Base-by-base conservation (phyloP, 2,329 filamentous ascomycete species). In the Trichothecium sympodiale region DNA sequence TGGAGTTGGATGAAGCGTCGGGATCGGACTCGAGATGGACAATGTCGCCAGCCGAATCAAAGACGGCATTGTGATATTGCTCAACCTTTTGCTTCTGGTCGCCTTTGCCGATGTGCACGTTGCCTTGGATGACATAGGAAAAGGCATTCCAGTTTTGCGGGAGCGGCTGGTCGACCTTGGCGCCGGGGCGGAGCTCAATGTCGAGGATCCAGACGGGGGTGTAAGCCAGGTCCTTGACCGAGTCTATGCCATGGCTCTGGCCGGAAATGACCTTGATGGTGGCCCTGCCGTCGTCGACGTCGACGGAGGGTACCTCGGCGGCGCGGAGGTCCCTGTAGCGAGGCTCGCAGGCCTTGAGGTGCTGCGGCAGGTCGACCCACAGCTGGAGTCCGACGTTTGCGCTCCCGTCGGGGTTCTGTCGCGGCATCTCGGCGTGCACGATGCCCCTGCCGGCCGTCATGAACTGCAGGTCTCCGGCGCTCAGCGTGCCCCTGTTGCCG, bases 141-240 rank as follows among this genome's bases (percentile, higher is more conserved):
- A 96, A 96, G 2, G 84, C 77, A 56, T 93, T 95, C 85, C 87
- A 96, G 18, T 78, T 80, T 42, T 67, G 61, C 0, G 89, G 89
- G 3, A 96, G 53, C 5, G 73, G 59, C 62, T 96, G 89, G 16
- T 66, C 69, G 45, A 96, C 65, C 40, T 68, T 75, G 32, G 84
- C 87, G 36, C 89, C 89, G 0, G 88, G 87, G 49, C 76, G 63
- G 36, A 96, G 74, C 15, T 74, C 77, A 35, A 95, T 66, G 54
- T 96, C 89, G 31, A 96, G 68, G 42, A 94, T 69, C 89, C 89
- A 96, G n/a, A 96, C 87, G 0, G 91, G 91, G 2, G 89, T 96
- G 60, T 96, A 95, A 12, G 89, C 88, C 31, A 96, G 67, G 52
- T 96, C 88, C 54, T 89, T 78, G 36, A 94, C 74, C 12, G 80